Evolutionary conservation across 352 stramenopile species (phyloP).

Genomic region (Phytophthora pisi): DNA sequence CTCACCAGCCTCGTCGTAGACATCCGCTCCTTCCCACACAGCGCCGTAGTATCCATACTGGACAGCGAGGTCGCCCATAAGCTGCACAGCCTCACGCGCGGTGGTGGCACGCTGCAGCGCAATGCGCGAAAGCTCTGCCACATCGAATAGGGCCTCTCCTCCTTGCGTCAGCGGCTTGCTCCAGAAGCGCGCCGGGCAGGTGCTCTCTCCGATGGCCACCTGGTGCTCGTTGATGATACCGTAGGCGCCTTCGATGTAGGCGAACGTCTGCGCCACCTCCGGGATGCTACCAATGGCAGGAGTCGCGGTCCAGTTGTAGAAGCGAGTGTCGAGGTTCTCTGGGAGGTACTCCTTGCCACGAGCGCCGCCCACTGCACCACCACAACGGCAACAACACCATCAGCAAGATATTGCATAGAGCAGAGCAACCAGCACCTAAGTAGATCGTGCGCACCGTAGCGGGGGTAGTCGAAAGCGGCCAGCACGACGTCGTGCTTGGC

Average conservation of each 20-base stretch:
- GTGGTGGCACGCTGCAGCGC: constrained; percentile 87
- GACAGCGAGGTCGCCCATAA: constrained; percentile 94
- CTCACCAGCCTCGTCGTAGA: constrained; percentile 86
- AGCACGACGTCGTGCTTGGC: constrained; percentile 65
- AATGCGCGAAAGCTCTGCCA: constrained; percentile 87
- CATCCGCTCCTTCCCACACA: constrained; percentile 68
- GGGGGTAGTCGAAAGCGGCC: constrained; percentile 65
- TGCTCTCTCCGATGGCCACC: constrained; percentile 84
- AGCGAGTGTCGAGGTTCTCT: constrained; percentile 69
- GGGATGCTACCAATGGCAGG: constrained; percentile 71
- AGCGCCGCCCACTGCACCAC: constrained; percentile 53
- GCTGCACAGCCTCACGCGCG: constrained; percentile 79
- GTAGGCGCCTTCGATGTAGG: constrained; percentile 83
- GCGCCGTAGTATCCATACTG: constrained; percentile 94
- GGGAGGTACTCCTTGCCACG: constrained; percentile 65
- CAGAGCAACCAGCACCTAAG: neutral
- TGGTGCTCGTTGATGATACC: constrained; percentile 87
- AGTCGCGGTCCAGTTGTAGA: constrained; percentile 73
- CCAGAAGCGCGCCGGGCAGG: constrained; percentile 67
- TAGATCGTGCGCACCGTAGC: constrained; percentile 53
- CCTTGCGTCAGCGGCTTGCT: constrained; percentile 67
- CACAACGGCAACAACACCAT: neutral
- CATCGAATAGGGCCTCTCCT: constrained; percentile 90
- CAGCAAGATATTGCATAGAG: neutral
- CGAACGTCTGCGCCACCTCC: constrained; percentile 66